Evolutionary conservation across 2,329 filamentous ascomycete genomes (phyloP).

Genomic region (Colletotrichum sp.): DNA sequence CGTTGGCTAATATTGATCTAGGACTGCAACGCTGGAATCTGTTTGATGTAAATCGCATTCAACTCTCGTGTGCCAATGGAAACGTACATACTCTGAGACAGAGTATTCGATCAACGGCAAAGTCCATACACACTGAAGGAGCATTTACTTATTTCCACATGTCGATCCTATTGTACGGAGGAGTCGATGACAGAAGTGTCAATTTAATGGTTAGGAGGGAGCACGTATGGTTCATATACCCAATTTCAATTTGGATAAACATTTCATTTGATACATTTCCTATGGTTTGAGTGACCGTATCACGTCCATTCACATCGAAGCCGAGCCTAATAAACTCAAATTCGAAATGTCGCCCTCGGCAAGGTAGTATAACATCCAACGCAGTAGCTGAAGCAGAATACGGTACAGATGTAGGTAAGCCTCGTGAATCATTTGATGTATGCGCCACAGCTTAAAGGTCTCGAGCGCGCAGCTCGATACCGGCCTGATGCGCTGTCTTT

Average conservation of each 20-base stretch:
- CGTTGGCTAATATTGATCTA: background rate
- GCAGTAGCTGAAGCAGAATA: background rate
- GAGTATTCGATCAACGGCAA: background rate
- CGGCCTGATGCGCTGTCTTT: background rate
- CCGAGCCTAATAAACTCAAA: too few species aligned
- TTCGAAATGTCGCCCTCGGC: too few species aligned
- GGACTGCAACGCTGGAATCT: background rate
- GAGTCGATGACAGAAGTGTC: background rate
- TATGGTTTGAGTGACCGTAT: background rate
- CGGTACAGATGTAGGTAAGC: background rate
- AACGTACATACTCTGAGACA: background rate
- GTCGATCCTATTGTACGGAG: background rate
- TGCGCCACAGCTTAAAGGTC: background rate
- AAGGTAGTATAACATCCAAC: background rate
- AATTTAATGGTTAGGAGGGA: background rate
- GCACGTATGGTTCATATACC: background rate
- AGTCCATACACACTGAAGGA: background rate
- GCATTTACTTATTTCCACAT: background rate
- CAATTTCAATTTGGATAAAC: background rate
- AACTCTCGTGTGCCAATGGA: background rate
- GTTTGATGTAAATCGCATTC: background rate
- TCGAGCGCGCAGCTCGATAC: background rate
- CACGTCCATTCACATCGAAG: accelerated
- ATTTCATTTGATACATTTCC: background rate
- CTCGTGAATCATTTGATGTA: background rate